Evolutionary conservation across 805 yeast genomes (phyloP).

Genomic region (Saturnispora saitoi): DNA sequence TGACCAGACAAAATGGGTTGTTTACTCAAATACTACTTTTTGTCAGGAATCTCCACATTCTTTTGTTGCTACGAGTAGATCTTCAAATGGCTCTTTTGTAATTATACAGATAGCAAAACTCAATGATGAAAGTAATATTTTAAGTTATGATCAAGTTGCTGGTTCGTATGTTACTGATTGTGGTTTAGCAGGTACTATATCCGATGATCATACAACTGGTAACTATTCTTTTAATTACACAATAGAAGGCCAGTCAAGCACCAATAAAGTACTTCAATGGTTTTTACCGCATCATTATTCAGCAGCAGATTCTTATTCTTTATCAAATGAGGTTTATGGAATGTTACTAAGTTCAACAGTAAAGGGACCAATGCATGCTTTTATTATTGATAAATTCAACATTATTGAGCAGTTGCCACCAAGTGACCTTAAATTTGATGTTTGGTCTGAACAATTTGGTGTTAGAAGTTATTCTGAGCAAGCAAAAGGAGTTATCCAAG

Average conservation of each 20-base stretch:
- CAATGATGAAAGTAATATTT: constrained; percentile 26
- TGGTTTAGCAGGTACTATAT: constrained; percentile 31
- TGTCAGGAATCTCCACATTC: constrained; percentile 22
- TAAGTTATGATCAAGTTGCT: constrained; percentile 52
- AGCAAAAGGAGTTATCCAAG: constrained; percentile 33
- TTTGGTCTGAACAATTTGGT: constrained; percentile 46
- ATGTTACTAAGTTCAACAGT: constrained; percentile 42
- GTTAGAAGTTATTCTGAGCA: constrained; percentile 30
- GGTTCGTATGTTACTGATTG: constrained; percentile 52
- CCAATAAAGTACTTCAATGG: constrained; percentile 33
- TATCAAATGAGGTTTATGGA: constrained; percentile 18
- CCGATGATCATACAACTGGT: constrained; percentile 25
- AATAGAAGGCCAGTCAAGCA: constrained; percentile 18
- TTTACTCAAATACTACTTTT: constrained; percentile 34
- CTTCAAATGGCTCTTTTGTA: constrained; percentile 29
- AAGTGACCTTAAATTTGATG: constrained; percentile 36
- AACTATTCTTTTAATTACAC: constrained; percentile 36
- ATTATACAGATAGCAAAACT: constrained; percentile 46
- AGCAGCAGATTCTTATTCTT: constrained; percentile 23
- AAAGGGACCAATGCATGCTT: constrained; percentile 45
- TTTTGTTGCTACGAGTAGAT: constrained; percentile 25
- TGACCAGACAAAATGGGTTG: constrained; percentile 55
- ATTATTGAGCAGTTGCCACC: constrained; percentile 27
- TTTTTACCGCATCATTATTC: constrained; percentile 46
- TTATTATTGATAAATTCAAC: constrained; percentile 27